Conservation (phyloP, 192 early-diverging fungal genomes). For the Gamsiella multidivaricata region DNA sequence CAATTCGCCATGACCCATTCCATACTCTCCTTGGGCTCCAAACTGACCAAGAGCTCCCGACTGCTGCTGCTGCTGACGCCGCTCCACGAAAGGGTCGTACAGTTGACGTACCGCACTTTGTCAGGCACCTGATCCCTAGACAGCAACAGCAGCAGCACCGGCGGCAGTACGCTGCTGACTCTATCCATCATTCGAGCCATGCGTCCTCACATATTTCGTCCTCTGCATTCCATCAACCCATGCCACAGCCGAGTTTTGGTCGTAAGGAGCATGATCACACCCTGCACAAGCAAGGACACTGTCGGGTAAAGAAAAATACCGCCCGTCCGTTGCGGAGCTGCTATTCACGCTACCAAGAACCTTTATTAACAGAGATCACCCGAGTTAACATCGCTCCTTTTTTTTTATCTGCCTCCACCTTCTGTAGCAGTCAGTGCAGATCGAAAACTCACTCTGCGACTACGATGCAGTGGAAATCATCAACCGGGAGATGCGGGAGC, state of each 20-base stretch:
- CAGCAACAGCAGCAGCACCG: not conserved
- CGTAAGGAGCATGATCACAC: constrained; percentile 14
- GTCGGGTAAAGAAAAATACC: constrained; percentile 5
- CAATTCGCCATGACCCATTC: constrained; percentile 26
- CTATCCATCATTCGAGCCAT: not conserved
- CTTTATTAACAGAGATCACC: not conserved
- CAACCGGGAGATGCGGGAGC: constrained; percentile 73
- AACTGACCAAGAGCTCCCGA: no score
- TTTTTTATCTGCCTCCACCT: not conserved
- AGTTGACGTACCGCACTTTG: constrained; percentile 39
- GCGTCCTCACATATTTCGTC: not conserved
- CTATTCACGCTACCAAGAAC: no score
- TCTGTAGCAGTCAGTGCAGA: constrained; percentile 58
- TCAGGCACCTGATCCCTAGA: constrained; percentile 23
- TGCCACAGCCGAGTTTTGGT: not conserved
- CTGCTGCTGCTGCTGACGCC: no score
- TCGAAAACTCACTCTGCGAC: constrained; percentile 72
- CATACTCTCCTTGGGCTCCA: constrained; percentile 13
- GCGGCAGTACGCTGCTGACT: no score
- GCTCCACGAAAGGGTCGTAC: constrained; percentile 2
- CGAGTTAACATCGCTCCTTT: not conserved
- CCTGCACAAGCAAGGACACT: constrained; percentile 12
- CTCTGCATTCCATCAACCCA: not conserved
- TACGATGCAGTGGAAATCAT: constrained; percentile 77
- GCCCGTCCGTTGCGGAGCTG: no score